These are phyloP conservation scores for Aspergillus chevalieri DNA, from an alignment of 2,329 filamentous ascomycete species.

Conservation along the genomic window DNA sequence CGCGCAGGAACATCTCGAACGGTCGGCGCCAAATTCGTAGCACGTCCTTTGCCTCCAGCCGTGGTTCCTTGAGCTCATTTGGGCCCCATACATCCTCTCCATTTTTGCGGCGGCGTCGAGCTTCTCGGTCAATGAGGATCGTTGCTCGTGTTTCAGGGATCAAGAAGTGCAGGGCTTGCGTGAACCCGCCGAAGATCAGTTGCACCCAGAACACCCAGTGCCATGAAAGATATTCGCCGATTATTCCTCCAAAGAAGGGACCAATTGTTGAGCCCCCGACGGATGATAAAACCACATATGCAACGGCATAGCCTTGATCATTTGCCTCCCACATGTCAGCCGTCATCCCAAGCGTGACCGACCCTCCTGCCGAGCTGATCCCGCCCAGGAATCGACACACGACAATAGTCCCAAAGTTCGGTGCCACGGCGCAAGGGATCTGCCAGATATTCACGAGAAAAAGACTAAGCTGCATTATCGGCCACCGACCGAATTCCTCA, in stretches of 20 bases:
- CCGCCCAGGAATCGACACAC: constrained; percentile 62
- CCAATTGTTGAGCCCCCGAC: constrained; percentile 47
- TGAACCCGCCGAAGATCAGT: constrained; percentile 50
- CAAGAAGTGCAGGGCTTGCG: constrained; percentile 46
- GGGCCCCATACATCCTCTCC: constrained; percentile 64
- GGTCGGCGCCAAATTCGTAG: constrained; percentile 54
- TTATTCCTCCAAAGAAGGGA: constrained; percentile 51
- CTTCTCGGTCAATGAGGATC: constrained; percentile 53
- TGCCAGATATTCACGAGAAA: constrained; percentile 75
- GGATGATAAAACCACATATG: constrained; percentile 55
- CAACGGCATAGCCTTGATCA: constrained; percentile 54
- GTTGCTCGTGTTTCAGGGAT: constrained; percentile 54
- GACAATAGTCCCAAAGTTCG: constrained; percentile 63
- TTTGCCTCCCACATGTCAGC: constrained; percentile 57
- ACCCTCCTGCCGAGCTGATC: constrained; percentile 58
- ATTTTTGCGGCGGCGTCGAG: constrained; percentile 50
- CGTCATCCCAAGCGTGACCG: constrained; percentile 59
- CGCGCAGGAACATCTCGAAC: constrained; percentile 58
- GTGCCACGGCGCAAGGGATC: constrained; percentile 63
- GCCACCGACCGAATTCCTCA: constrained; percentile 72
- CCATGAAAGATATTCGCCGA: constrained; percentile 45
- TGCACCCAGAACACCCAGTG: constrained; percentile 61
- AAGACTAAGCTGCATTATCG: constrained; percentile 65
- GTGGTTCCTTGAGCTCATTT: constrained; percentile 59
- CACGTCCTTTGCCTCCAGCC: constrained; percentile 53